A percentile compares a stretch with the other conserved stretches of the same genome.
Evolutionary conservation across 2,329 filamentous ascomycete genomes (phyloP).

Genomic region (Didymella pomorum): DNA sequence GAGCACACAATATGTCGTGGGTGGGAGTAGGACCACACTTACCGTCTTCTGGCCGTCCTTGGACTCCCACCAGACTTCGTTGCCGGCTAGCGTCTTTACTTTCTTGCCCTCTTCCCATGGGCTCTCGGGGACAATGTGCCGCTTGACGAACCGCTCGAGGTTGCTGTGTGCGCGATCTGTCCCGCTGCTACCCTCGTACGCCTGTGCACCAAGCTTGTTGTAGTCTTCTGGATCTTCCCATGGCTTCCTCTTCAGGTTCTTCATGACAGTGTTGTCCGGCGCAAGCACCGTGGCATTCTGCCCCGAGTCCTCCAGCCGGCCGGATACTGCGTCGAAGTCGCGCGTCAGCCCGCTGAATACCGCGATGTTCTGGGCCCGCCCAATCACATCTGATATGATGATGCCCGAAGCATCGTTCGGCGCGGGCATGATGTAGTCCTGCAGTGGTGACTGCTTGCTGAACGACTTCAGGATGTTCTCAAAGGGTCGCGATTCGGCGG

Average conservation of each 20-base stretch:
- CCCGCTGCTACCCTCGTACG: constrained; percentile 78
- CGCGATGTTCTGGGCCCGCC: constrained; percentile 77
- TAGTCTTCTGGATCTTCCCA: constrained; percentile 84
- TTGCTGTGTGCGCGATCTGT: constrained; percentile 80
- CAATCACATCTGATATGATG: constrained; percentile 84
- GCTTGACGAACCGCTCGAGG: constrained; percentile 80
- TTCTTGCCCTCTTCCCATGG: constrained; percentile 78
- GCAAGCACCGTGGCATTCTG: constrained; percentile 86
- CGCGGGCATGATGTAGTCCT: constrained; percentile 41
- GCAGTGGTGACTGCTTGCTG: constrained; percentile 43
- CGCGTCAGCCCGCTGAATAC: constrained; percentile 84
- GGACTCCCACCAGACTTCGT: constrained; percentile 83
- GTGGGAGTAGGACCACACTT: constrained; percentile 43
- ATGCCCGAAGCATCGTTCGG: constrained; percentile 55
- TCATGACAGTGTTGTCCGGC: constrained; percentile 83
- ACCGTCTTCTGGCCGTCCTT: constrained; percentile 73
- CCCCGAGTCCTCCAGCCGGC: constrained; percentile 70
- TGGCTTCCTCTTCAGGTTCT: constrained; percentile 80
- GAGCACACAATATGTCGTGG: too few relatives aligned
- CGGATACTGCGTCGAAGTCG: constrained; percentile 73
- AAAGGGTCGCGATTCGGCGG: constrained; percentile 45
- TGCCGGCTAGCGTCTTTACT: constrained; percentile 71
- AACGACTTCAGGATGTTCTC: constrained; percentile 40
- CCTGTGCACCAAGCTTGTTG: constrained; percentile 68
- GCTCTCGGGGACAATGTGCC: constrained; percentile 77